Evolutionary conservation across 306 rosid genomes (phyloP).

Genomic region (Castanopsis chinensis): DNA sequence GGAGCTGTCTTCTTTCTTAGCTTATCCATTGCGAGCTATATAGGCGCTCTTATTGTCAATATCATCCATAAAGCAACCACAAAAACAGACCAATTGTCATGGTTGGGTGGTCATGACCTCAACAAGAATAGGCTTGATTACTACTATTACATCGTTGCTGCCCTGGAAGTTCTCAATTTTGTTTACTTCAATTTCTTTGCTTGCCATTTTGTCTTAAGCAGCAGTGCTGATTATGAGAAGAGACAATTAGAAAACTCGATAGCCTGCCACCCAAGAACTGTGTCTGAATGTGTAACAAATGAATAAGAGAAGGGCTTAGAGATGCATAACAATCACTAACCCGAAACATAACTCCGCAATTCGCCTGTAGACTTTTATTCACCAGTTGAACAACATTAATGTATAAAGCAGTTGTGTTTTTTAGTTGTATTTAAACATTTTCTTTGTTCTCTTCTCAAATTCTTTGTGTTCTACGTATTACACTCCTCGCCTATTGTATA

Average conservation of each 20-base stretch:
- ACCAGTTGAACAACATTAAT: too few species aligned
- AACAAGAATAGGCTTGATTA: constrained; percentile 53
- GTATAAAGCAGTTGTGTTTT: too few species aligned
- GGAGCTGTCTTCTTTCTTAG: constrained; percentile 76
- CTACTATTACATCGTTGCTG: constrained; percentile 59
- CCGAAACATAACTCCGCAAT: not conserved
- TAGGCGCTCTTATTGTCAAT: constrained; percentile 52
- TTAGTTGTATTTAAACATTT: too few species aligned
- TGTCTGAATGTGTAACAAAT: not conserved
- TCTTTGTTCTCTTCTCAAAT: too few species aligned
- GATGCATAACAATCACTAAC: not conserved
- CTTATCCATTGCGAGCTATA: constrained; percentile 56
- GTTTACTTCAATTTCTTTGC: constrained; percentile 61
- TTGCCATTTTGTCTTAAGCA: constrained; percentile 19
- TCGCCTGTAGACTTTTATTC: too few species aligned
- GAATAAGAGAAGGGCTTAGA: constrained; percentile 33
- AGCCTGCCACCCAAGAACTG: not conserved
- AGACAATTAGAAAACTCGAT: constrained; percentile 8
- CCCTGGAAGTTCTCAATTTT: constrained; percentile 46
- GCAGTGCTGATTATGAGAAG: constrained; percentile 6
- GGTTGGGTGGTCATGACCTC: constrained; percentile 70
- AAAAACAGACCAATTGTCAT: constrained; percentile 31
- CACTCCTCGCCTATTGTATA: too few species aligned
- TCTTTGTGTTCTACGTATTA: too few species aligned
- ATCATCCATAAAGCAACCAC: constrained; percentile 37